Conservation (phyloP, 1,284 basidiomycete species). For the Papiliotrema laurentii region DNA sequence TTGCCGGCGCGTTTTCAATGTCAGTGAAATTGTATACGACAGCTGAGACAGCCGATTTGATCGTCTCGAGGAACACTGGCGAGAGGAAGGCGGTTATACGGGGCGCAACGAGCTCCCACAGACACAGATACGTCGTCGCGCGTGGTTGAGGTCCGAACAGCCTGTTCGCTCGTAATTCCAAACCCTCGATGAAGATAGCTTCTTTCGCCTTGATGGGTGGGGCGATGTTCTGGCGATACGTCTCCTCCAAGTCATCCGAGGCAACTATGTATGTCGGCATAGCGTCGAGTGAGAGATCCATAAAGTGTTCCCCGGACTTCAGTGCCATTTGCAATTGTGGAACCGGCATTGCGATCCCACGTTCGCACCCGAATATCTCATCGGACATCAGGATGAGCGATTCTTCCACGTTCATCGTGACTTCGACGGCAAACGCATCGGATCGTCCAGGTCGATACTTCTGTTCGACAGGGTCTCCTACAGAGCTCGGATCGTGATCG, state of each 20-base stretch:
- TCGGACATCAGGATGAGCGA: slow-evolving; percentile 65
- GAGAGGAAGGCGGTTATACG: slow-evolving; percentile 59
- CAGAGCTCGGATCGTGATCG: slow-evolving; percentile 53
- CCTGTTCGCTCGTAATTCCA: slow-evolving; percentile 74
- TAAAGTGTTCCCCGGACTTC: slow-evolving; percentile 73
- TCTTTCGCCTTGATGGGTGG: slow-evolving; percentile 25
- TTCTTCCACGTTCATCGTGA: slow-evolving; percentile 58
- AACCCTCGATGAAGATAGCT: slow-evolving; percentile 60
- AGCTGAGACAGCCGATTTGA: slow-evolving; percentile 57
- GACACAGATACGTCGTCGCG: slow-evolving; percentile 79
- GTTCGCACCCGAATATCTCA: slow-evolving; percentile 67
- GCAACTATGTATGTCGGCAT: slow-evolving; percentile 58
- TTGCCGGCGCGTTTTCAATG: slow-evolving; percentile 70
- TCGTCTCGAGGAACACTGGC: slow-evolving; percentile 55
- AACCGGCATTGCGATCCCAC: slow-evolving; percentile 55
- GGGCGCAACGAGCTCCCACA: slow-evolving; percentile 77
- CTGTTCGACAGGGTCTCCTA: slow-evolving; percentile 72
- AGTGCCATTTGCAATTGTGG: slow-evolving; percentile 71
- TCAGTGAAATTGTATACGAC: slow-evolving; percentile 71
- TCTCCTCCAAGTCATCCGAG: slow-evolving; percentile 53
- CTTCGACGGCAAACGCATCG: slow-evolving; percentile 71
- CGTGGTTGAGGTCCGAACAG: slow-evolving; percentile 80
- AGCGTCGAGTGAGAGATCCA: slow-evolving; percentile 79
- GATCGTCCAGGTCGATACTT: slow-evolving; percentile 75
- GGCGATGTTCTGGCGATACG: slow-evolving; percentile 22